Conservation (phyloP, 257 asterid genomes). For the Oldenlandia corymbosa region DNA sequence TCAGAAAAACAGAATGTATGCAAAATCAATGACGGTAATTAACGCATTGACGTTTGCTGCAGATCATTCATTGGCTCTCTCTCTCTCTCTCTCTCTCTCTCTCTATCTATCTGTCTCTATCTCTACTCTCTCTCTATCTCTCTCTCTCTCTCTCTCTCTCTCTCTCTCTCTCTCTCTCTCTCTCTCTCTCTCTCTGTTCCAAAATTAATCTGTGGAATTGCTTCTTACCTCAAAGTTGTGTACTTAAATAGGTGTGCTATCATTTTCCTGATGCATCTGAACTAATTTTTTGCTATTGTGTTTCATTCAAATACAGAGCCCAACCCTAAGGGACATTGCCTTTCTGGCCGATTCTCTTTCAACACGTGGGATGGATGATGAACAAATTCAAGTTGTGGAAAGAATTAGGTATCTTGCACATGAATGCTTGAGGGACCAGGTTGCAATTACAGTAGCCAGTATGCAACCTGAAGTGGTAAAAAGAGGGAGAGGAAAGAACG, state of each 20-base stretch:
- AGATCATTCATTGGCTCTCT: not conserved
- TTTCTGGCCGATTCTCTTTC: slow-evolving; percentile 65
- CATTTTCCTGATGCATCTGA: too few relatives aligned
- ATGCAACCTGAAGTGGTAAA: slow-evolving; percentile 51
- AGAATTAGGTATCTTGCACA: slow-evolving; percentile 65
- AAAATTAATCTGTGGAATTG: too few relatives aligned
- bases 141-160: too few relatives aligned
- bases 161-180: too few relatives aligned
- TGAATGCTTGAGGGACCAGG: slow-evolving; percentile 72
- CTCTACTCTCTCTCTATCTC: too few relatives aligned
- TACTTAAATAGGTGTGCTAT: too few relatives aligned
- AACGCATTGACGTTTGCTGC: not conserved
- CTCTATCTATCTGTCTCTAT: too few relatives aligned
- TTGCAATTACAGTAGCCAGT: slow-evolving; percentile 32
- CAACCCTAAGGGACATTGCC: slow-evolving; percentile 78
- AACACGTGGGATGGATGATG: slow-evolving; percentile 83
- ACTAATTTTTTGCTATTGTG: slow-evolving; percentile 6
- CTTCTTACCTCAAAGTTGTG: too few relatives aligned
- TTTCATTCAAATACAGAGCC: slow-evolving; percentile 39
- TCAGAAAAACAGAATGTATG: not conserved
- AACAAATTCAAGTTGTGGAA: slow-evolving; percentile 60
- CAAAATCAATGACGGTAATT: not conserved
- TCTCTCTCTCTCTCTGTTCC: too few relatives aligned
- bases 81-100: too few relatives aligned
- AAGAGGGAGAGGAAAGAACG: slow-evolving; percentile 65